A percentile compares a stretch with the other conserved stretches of the same genome.
phyloP scores from a whole-genome alignment of 2,329 filamentous ascomycete species.

The Microcyclospora pomicola region DNA sequence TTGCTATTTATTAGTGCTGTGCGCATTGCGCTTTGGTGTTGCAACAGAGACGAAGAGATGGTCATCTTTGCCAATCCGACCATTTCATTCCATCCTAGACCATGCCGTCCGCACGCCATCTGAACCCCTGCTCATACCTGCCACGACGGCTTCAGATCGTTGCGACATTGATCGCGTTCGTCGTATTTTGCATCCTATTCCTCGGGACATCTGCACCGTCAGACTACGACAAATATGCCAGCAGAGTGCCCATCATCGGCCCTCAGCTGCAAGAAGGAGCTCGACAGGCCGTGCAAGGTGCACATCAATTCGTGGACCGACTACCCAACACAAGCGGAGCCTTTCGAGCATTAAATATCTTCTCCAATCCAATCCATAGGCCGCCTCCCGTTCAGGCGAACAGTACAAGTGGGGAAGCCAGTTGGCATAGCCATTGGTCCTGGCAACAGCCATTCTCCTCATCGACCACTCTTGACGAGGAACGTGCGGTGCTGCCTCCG shows the following conservation, averaged over 20 bases:
- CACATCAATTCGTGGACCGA: constrained; percentile 26
- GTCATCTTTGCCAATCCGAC: neutral
- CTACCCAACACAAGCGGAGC: constrained; percentile 11
- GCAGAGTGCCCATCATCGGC: constrained; percentile 19
- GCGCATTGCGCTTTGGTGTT: no score
- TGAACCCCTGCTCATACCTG: constrained; percentile 25
- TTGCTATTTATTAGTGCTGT: no score
- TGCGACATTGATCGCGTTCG: constrained; percentile 23
- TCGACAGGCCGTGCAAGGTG: constrained; percentile 23
- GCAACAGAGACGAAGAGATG: no score
- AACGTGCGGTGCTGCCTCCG: constrained; percentile 69
- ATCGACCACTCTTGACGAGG: constrained; percentile 64
- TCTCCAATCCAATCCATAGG: constrained; percentile 55
- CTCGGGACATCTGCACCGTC: constrained; percentile 19
- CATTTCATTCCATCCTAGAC: neutral
- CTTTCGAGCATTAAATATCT: constrained; percentile 39
- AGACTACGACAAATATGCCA: constrained; percentile 15
- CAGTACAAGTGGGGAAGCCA: constrained; percentile 62
- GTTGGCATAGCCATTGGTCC: constrained; percentile 80
- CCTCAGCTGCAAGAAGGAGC: constrained; percentile 26
- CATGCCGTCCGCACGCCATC: constrained; percentile 8
- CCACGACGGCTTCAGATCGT: constrained; percentile 36
- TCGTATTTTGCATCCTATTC: constrained; percentile 25
- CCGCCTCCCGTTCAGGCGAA: constrained; percentile 62
- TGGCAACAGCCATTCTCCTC: constrained; percentile 87